These are phyloP conservation scores for Cladophialophora carrionii DNA, from an alignment of 2,329 filamentous ascomycete genomes.

Conservation along the genomic window DNA sequence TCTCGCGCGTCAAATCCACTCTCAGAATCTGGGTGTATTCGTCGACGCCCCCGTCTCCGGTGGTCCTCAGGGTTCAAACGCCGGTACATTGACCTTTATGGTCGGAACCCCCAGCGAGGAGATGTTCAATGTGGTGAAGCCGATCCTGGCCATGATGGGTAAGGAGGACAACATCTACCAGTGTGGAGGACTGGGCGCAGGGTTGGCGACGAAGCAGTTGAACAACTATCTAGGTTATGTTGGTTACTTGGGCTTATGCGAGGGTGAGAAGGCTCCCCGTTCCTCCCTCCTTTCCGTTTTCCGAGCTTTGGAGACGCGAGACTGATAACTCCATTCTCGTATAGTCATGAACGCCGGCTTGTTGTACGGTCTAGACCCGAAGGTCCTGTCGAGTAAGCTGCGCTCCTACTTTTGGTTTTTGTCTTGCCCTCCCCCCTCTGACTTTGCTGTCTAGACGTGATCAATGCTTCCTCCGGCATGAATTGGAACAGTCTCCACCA, in stretches of 20 bases:
- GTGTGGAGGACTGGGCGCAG: constrained; percentile 15
- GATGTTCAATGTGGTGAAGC: constrained; percentile 11
- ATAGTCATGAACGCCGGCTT: constrained; percentile 15
- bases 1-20: constrained; percentile 5
- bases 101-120: constrained; percentile 11
- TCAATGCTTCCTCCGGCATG: constrained; percentile 17
- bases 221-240: constrained; percentile 19
- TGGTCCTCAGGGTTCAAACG: constrained; percentile 9
- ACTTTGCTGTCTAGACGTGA: constrained; percentile 3
- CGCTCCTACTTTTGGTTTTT: neutral
- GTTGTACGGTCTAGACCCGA: constrained; percentile 15
- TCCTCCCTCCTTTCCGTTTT: neutral
- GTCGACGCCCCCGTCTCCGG: constrained; percentile 16
- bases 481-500: constrained; percentile 18
- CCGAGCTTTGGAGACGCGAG: neutral
- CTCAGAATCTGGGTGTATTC: constrained; percentile 2
- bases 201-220: constrained; percentile 19
- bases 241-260: constrained; percentile 15
- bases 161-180: constrained; percentile 20
- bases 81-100: constrained; percentile 17
- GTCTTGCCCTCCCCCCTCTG: neutral
- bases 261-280: neutral
- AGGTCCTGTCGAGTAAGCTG: constrained; percentile 16
- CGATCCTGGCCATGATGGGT: constrained; percentile 11
- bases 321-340: neutral